These are phyloP conservation scores for Aureobasidium zeae DNA, from an alignment of 2,329 filamentous ascomycete species.

Conservation along the genomic window DNA sequence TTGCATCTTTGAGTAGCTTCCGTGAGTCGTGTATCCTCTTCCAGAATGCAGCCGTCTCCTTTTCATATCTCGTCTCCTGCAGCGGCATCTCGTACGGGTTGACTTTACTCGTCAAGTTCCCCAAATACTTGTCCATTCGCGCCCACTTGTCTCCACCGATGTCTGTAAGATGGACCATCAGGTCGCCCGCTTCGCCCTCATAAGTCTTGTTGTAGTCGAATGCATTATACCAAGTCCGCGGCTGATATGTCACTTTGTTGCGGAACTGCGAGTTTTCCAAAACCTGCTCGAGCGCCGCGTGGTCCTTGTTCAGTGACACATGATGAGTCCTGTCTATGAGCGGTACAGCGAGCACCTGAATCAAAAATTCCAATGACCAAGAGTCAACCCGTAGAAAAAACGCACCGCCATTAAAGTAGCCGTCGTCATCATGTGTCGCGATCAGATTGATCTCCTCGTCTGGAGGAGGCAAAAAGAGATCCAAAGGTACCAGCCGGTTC, in stretches of 20 bases:
- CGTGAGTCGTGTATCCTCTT: constrained; percentile 16
- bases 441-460: constrained; percentile 23
- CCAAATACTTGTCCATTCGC: constrained; percentile 20
- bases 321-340: constrained; percentile 16
- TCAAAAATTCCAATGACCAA: constrained; percentile 21
- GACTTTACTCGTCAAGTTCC: constrained; percentile 12
- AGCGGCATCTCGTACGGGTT: constrained; percentile 18
- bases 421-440: constrained; percentile 21
- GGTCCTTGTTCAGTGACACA: constrained; percentile 20
- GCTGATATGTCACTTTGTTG: constrained; percentile 17
- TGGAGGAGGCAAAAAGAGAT: constrained; percentile 27
- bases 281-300: constrained; percentile 17
- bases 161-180: constrained; percentile 22
- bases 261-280: constrained; percentile 14
- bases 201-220: constrained; percentile 27
- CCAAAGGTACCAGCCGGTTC: constrained; percentile 25
- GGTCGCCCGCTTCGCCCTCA: constrained; percentile 25
- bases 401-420: constrained; percentile 24
- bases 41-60: constrained; percentile 21
- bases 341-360: constrained; percentile 21
- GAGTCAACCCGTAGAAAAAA: constrained; percentile 27
- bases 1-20: constrained; percentile 10
- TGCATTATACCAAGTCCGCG: constrained; percentile 23
- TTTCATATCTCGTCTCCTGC: constrained; percentile 20
- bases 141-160: constrained; percentile 21